phyloP scores from a whole-genome alignment of 495 filamentous ascomycete species.

The Copromyces sp. region DNA sequence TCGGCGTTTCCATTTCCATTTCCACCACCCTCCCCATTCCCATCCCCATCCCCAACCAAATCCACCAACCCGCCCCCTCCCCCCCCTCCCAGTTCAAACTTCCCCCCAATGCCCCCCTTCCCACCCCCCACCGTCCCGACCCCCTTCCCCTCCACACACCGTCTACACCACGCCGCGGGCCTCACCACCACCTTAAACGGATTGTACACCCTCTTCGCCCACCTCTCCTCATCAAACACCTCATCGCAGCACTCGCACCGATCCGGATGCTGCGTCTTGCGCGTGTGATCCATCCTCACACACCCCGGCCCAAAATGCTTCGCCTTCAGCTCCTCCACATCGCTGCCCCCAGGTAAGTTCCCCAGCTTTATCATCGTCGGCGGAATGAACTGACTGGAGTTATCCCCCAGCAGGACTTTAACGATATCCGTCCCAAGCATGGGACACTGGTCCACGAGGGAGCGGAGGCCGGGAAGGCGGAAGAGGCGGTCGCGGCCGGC shows the following conservation, averaged over 20 bases:
- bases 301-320: not conserved
- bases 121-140: not conserved
- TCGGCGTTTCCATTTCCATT: not conserved
- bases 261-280: conserved; percentile 14
- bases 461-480: not conserved
- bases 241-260: conserved; percentile 10
- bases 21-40: not conserved
- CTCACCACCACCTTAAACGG: conserved; percentile 6
- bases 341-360: not conserved
- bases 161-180: conserved; percentile 6
- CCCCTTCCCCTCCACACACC: conserved; percentile 7
- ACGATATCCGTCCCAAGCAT: conserved; percentile 5
- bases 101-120: not conserved
- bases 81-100: not conserved
- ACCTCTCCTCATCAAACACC: conserved; percentile 3
- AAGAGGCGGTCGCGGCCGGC: conserved; percentile 11
- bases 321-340: not conserved
- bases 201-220: conserved; percentile 8
- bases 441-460: not conserved
- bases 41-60: not conserved
- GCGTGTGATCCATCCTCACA: conserved; percentile 1
- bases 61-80: not conserved
- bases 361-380: not conserved
- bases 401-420: conserved; percentile 4
- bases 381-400: not conserved